Base-by-base conservation (phyloP, 768 basidiomycete genomes). In the Calocera cornea region DNA sequence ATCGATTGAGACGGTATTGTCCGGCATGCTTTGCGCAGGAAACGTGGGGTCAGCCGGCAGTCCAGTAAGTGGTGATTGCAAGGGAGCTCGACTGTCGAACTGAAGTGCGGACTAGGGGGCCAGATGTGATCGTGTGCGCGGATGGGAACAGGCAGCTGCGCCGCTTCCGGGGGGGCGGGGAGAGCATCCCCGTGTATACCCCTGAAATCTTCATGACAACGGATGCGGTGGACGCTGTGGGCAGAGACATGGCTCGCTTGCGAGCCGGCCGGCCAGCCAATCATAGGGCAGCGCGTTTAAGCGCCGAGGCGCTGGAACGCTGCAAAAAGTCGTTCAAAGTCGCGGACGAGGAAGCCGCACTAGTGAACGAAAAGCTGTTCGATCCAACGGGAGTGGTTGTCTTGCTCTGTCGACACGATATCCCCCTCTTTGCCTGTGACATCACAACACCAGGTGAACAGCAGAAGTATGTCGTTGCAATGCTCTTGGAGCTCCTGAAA, bases 321-420 rank as follows among this genome's bases (percentile, higher is more conserved):
- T n/a, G n/a, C 63, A 31, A 68, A 22, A 31, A 44, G 10, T 41
- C 66, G 1, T 69, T 69, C 60, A 34, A 29, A 19, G 69, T 64
- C 11, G 69, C 69, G 34, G 29, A 69, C 24, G 67, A 67, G 41
- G 34, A 27, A 27, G 40, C 31, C 7, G 34, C 17, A 12, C 68
- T 68, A 34, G 67, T 64, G 7, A 29, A 34, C 14, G 66, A 49
- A 31, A 47, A 40, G n/a, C 36, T 40, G 24, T 64, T 69, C 27
- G 54, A 29, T 3, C 44, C 64, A 22, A 69, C 68, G 17, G 69
- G 67, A 3, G 34, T 69, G 2, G 67, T 69, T 47, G 67, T 64
- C 7, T 14, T 67, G 5, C 54, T 67, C 16, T 69, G 69, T 34
- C 54, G 60, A 2, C 69, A 69, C 38, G 69, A 69, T 40, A 11